phyloP scores from a whole-genome alignment of 2,329 filamentous ascomycete species.

The Fonsecaea multimorphosa region DNA sequence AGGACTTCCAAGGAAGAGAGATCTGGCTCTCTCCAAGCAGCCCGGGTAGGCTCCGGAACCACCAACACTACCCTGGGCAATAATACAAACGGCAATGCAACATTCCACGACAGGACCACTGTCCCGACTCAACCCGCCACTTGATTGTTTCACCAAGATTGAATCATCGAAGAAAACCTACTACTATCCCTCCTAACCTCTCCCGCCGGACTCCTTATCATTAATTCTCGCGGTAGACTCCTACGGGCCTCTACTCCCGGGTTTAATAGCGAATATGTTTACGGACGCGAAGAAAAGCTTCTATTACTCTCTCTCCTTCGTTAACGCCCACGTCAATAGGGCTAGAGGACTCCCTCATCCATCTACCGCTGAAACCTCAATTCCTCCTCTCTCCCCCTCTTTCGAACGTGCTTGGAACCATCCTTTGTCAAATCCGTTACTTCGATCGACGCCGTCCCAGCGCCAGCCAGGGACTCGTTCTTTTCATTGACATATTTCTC shows the following conservation, averaged over 20 bases:
- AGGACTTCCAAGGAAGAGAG: conserved; percentile 29
- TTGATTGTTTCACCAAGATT: not conserved
- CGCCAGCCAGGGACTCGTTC: conserved; percentile 63
- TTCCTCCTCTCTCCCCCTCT: conserved; percentile 74
- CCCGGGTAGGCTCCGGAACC: conserved; percentile 14
- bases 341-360: conserved; percentile 69
- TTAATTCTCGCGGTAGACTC: too few species aligned
- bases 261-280: not conserved
- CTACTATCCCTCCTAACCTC: too few species aligned
- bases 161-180: too few species aligned
- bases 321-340: not conserved
- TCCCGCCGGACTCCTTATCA: too few species aligned
- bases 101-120: conserved; percentile 27
- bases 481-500: not conserved
- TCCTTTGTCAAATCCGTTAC: conserved; percentile 91
- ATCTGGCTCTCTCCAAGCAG: conserved; percentile 17
- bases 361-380: conserved; percentile 95
- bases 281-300: not conserved
- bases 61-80: conserved; percentile 10
- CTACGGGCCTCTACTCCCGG: too few species aligned
- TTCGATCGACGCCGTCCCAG: conserved; percentile 95
- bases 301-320: not conserved
- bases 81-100: conserved; percentile 13
- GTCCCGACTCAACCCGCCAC: not conserved
- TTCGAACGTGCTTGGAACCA: conserved; percentile 89